Evolutionary conservation across 345 rosid species (phyloP).

Genomic region (Syzygium oleosum): DNA sequence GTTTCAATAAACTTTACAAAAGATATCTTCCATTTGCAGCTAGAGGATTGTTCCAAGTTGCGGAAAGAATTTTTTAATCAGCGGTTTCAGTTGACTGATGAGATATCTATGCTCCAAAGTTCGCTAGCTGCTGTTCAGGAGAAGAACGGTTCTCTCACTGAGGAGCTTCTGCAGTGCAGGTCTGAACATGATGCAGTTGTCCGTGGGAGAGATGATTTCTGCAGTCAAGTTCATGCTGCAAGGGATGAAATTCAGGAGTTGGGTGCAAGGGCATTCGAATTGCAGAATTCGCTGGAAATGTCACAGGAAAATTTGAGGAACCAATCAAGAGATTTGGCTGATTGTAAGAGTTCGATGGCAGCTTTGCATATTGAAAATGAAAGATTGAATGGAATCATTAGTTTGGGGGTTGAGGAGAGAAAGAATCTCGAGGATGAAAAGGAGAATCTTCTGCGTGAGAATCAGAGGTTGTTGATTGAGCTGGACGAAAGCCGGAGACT

Average conservation of each 20-base stretch:
- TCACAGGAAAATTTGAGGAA: slow-evolving; percentile 31
- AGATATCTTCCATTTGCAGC: slow-evolving; percentile 50
- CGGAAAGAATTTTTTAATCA: slow-evolving; percentile 33
- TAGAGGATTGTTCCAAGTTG: slow-evolving; percentile 46
- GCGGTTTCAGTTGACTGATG: slow-evolving; percentile 29
- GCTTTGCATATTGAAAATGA: slow-evolving; percentile 48
- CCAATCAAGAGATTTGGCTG: slow-evolving; percentile 34
- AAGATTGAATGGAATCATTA: slow-evolving; percentile 32
- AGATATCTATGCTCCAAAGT: slow-evolving; percentile 33
- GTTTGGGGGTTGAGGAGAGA: slow-evolving; percentile 40
- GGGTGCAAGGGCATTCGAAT: slow-evolving; percentile 34
- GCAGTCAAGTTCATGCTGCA: slow-evolving; percentile 32
- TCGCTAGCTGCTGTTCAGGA: slow-evolving; percentile 27
- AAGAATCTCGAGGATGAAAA: slow-evolving; percentile 37
- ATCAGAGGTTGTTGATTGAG: slow-evolving; percentile 45
- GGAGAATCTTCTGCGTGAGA: slow-evolving; percentile 19
- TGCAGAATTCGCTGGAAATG: slow-evolving; percentile 52
- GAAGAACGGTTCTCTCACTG: slow-evolving; percentile 30
- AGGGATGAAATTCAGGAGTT: slow-evolving; percentile 44
- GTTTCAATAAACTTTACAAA: slow-evolving; percentile 37
- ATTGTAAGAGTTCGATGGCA: slow-evolving; percentile 29
- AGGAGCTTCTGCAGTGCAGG: slow-evolving; percentile 50
- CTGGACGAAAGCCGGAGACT: slow-evolving; percentile 44
- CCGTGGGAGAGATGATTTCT: slow-evolving; percentile 35
- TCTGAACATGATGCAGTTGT: slow-evolving; percentile 42